Percentiles rank a stretch among this genome's conserved stretches.
Conservation (phyloP, 2,329 filamentous ascomycete genomes). For the Cladorrhinum sp. region DNA sequence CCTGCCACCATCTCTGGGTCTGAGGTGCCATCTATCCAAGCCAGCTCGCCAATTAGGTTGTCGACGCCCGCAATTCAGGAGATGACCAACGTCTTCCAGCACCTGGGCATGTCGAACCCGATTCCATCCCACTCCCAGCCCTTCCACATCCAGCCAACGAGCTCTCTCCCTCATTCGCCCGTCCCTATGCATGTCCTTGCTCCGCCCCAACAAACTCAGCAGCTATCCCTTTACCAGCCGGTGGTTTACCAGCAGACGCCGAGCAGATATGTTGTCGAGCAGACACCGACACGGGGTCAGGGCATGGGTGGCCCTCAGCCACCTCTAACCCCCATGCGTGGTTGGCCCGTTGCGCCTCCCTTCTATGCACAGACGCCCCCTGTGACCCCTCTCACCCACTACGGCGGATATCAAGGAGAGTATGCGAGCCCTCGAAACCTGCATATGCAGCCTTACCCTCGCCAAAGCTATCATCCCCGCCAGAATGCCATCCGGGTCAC, state of each 20-base stretch:
- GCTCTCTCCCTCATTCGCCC: slow-evolving; percentile 25
- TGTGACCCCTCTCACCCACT: slow-evolving; percentile 31
- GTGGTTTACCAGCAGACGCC: slow-evolving; percentile 34
- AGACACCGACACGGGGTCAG: slow-evolving; percentile 31
- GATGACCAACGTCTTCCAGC: slow-evolving; percentile 16
- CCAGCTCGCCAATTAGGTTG: background rate
- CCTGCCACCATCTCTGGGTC: background rate
- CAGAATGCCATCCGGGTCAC: slow-evolving; percentile 48
- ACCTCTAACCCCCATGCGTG: slow-evolving; percentile 22
- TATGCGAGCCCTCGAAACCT: slow-evolving; percentile 40
- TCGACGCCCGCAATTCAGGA: slow-evolving; percentile 8
- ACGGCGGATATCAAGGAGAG: slow-evolving; percentile 31
- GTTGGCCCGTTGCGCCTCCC: slow-evolving; percentile 27
- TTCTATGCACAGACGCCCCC: slow-evolving; percentile 33
- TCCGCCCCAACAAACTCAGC: slow-evolving; percentile 28
- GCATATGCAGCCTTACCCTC: slow-evolving; percentile 34
- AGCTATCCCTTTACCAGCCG: slow-evolving; percentile 34
- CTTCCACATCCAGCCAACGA: slow-evolving; percentile 23
- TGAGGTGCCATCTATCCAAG: background rate
- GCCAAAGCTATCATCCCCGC: slow-evolving; percentile 44
- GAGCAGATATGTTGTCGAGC: slow-evolving; percentile 35
- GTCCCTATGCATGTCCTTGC: slow-evolving; percentile 29
- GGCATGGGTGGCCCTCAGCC: slow-evolving; percentile 27
- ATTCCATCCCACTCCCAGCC: slow-evolving; percentile 16
- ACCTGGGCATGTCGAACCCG: slow-evolving; percentile 17